Conservation (phyloP, 163 green algal genomes). For the Smithsoniella earleae region DNA sequence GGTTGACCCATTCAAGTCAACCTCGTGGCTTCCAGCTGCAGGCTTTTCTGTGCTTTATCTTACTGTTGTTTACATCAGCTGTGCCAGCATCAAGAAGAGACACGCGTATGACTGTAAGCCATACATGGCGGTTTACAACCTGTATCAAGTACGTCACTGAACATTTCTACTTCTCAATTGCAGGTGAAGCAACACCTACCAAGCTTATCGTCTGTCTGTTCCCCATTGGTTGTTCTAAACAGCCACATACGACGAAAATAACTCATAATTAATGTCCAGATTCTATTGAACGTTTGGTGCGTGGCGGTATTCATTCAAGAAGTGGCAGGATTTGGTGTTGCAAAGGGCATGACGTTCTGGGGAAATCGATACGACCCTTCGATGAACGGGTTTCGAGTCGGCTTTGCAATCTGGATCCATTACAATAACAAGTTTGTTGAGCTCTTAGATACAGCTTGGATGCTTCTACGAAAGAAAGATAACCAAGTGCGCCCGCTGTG, state of each 20-base stretch:
- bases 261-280: no score
- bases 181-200: no score
- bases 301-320: background rate
- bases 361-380: background rate
- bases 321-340: background rate
- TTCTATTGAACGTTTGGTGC: constrained; percentile 2
- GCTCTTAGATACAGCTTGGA: background rate
- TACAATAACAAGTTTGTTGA: constrained; percentile 26
- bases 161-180: background rate
- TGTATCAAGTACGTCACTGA: background rate
- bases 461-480: constrained; percentile 8
- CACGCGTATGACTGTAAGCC: background rate
- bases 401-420: background rate
- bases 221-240: no score
- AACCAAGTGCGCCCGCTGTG: background rate
- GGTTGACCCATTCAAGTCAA: background rate
- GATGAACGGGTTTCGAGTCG: background rate
- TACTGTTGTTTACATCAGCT: background rate
- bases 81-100: background rate
- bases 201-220: no score
- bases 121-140: constrained; percentile 1
- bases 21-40: background rate
- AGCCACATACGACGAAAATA: no score
- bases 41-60: background rate
- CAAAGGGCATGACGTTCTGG: constrained; percentile 23